These are phyloP conservation scores for Nigrospora oryzae DNA, from an alignment of 2,329 filamentous ascomycete species.

Conservation along the genomic window DNA sequence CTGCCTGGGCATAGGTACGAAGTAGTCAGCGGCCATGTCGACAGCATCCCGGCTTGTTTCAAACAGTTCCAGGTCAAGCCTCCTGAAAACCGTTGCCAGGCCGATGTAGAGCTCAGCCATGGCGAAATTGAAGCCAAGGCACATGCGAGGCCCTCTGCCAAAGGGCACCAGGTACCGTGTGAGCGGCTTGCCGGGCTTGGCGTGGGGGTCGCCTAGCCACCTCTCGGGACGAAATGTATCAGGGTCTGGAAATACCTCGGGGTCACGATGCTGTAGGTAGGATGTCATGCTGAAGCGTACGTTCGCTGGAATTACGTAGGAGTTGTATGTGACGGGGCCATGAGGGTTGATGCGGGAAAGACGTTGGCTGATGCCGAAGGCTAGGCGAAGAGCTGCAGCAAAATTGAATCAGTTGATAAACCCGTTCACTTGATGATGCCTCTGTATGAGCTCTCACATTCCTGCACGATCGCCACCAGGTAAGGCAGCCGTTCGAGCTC, in stretches of 20 bases:
- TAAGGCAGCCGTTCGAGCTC: constrained; percentile 16
- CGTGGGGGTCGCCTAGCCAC: constrained; percentile 10
- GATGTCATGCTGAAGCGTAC: constrained; percentile 8
- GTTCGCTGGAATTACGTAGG: constrained; percentile 7
- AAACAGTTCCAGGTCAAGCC: constrained; percentile 28
- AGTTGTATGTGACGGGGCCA: constrained; percentile 3
- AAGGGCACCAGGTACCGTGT: constrained; percentile 18
- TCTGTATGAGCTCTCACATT: too few relatives aligned
- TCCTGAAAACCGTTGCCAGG: constrained; percentile 32
- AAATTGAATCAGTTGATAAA: too few relatives aligned
- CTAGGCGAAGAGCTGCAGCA: constrained; percentile 8
- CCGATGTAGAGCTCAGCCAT: constrained; percentile 24
- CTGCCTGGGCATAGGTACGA: too few relatives aligned
- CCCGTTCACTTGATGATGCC: too few relatives aligned
- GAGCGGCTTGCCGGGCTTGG: constrained; percentile 6
- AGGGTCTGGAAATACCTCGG: constrained; percentile 7
- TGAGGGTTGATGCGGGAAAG: constrained; percentile 8
- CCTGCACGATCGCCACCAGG: constrained; percentile 16
- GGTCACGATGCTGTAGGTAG: constrained; percentile 13
- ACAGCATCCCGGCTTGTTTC: constrained; percentile 13
- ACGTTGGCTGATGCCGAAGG: constrained; percentile 6
- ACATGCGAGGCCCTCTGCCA: constrained; percentile 22
- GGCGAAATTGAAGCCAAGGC: constrained; percentile 24
- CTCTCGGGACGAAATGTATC: constrained; percentile 9
- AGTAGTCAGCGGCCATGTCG: too few relatives aligned